Percentiles rank a stretch among this genome's conserved stretches.
Conservation (phyloP, 2,329 filamentous ascomycete species). For the Fonsecaea multimorphosa region DNA sequence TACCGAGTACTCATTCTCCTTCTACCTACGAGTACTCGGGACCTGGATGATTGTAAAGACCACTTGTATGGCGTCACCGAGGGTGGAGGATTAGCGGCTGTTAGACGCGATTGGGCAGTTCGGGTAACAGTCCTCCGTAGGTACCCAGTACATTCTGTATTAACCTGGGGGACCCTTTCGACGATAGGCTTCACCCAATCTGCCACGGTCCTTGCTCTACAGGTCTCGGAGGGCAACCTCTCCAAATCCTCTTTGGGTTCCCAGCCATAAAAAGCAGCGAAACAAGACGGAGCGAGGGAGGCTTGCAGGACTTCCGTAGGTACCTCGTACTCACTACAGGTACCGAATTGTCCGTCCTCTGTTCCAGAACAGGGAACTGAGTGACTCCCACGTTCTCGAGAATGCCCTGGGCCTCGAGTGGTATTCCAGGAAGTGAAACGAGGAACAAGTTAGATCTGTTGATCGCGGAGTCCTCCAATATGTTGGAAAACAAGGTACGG, state of each 20-base stretch:
- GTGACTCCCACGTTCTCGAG: background rate
- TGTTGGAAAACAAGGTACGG: constrained; percentile 14
- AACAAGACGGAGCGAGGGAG: background rate
- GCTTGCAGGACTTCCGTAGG: constrained; percentile 1
- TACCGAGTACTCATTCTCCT: background rate
- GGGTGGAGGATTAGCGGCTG: constrained; percentile 4
- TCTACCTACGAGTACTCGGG: background rate
- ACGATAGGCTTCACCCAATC: background rate
- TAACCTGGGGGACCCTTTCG: background rate
- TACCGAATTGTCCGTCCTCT: background rate
- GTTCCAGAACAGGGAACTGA: background rate
- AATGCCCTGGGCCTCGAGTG: background rate
- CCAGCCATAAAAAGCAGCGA: background rate
- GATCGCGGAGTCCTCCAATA: constrained; percentile 12
- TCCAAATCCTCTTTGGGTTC: background rate
- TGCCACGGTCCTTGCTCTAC: constrained; percentile 1
- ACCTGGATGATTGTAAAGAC: background rate
- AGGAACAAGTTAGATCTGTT: constrained; percentile 7
- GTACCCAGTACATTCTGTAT: background rate
- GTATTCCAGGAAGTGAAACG: constrained; percentile 15
- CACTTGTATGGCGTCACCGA: background rate
- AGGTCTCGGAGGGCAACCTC: background rate
- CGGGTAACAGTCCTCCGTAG: constrained; percentile 2
- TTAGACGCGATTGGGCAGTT: constrained; percentile 2
- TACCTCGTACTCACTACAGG: background rate